These are phyloP conservation scores for Chrysoporthe austroafricana DNA, from an alignment of 2,329 filamentous ascomycete species.

Conservation along the genomic window DNA sequence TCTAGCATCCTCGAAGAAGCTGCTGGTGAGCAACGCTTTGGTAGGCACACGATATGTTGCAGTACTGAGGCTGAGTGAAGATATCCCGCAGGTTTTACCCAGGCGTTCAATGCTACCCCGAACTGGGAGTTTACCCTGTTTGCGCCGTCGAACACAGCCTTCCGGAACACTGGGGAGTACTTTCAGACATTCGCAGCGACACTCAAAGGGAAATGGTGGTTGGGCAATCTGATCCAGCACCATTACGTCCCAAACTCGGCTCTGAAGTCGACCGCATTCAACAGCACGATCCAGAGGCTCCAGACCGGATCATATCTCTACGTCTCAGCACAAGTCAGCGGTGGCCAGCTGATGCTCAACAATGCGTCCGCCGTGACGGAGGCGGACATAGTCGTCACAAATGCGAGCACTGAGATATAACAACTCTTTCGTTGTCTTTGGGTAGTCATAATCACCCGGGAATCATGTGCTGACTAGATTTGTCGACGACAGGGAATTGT, in stretches of 20 bases:
- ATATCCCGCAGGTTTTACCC: neutral
- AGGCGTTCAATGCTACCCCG: neutral
- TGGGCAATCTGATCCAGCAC: conserved; percentile 4
- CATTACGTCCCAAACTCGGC: neutral
- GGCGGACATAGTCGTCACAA: neutral
- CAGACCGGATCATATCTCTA: conserved; percentile 3
- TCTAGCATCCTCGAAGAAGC: neutral
- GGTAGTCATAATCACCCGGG: neutral
- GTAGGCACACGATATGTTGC: neutral
- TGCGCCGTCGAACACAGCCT: neutral
- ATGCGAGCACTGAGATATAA: neutral
- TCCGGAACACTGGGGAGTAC: neutral
- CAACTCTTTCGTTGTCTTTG: neutral
- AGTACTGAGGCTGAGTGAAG: neutral
- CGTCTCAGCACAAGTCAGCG: neutral
- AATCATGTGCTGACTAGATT: neutral
- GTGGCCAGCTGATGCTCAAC: neutral
- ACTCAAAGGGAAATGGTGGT: neutral
- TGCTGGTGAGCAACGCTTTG: neutral
- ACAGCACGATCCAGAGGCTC: neutral
- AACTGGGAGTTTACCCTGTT: neutral
- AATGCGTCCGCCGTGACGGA: neutral
- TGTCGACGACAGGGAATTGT: neutral
- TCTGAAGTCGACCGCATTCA: neutral
- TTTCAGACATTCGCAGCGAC: neutral